Evolutionary conservation across 129 eudicot species (phyloP).

Genomic region (Saussurea involucrata): DNA sequence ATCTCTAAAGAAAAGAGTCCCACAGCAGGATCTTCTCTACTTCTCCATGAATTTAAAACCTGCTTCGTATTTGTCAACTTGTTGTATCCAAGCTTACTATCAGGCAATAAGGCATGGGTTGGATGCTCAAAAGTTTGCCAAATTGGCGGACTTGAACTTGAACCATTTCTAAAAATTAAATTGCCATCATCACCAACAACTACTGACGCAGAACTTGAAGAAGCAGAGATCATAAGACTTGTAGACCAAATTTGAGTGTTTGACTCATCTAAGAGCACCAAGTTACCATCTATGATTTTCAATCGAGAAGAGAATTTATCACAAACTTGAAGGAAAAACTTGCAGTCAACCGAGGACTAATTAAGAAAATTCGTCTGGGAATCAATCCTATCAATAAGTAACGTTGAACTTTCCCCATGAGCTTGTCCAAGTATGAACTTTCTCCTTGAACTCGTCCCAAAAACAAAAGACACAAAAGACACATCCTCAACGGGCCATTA

Average conservation of each 20-base stretch:
- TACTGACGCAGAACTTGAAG: constrained; percentile 18
- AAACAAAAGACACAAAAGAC: not conserved
- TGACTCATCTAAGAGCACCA: constrained; percentile 36
- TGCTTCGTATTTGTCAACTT: constrained; percentile 28
- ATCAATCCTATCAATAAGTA: not conserved
- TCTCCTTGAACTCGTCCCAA: no score
- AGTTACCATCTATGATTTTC: constrained; percentile 35
- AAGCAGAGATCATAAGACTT: not conserved
- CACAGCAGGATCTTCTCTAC: constrained; percentile 42
- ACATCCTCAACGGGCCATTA: not conserved
- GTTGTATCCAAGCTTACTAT: constrained; percentile 45
- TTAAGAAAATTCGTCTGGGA: not conserved
- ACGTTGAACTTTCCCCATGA: not conserved
- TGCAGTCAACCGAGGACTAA: not conserved
- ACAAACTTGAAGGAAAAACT: not conserved
- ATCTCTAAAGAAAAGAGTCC: constrained; percentile 51
- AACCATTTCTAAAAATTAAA: constrained; percentile 34
- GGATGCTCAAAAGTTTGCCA: constrained; percentile 69
- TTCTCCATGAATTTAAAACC: constrained; percentile 56
- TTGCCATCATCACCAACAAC: constrained; percentile 51
- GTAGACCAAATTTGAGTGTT: constrained; percentile 43
- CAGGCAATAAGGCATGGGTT: constrained; percentile 47
- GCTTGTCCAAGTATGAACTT: not conserved
- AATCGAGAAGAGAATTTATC: constrained; percentile 32
- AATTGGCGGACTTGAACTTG: constrained; percentile 12